These are phyloP conservation scores for Trichosporon faecale DNA, from an alignment of 1,284 basidiomycete genomes.

Conservation along the genomic window DNA sequence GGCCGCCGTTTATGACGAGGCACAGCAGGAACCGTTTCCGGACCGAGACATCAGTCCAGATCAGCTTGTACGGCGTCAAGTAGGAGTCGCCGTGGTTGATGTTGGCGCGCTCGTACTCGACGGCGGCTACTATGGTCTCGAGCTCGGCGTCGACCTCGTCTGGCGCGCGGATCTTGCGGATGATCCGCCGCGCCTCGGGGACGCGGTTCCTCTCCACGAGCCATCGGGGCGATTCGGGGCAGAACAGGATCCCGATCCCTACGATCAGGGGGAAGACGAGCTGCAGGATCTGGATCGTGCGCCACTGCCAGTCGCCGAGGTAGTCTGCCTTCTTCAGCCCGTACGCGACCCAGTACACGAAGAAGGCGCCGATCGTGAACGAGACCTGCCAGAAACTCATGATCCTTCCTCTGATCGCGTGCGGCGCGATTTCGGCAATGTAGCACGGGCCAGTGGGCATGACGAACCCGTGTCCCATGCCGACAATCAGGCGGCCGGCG, in stretches of 20 bases:
- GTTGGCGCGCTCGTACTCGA: slow-evolving; percentile 23
- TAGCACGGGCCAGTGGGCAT: slow-evolving; percentile 13
- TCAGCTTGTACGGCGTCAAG: slow-evolving; percentile 14
- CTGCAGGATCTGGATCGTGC: slow-evolving; percentile 20
- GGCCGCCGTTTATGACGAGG: slow-evolving; percentile 27
- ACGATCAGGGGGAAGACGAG: slow-evolving; percentile 21
- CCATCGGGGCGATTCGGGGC: slow-evolving; percentile 61
- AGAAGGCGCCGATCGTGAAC: slow-evolving; percentile 11
- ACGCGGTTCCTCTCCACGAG: slow-evolving; percentile 54
- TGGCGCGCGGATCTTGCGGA: slow-evolving; percentile 19
- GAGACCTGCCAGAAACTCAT: slow-evolving; percentile 13
- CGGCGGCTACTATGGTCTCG: slow-evolving; percentile 23
- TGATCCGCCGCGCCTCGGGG: slow-evolving; percentile 24
- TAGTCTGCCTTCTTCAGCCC: slow-evolving; percentile 21
- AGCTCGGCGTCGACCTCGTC: slow-evolving; percentile 26
- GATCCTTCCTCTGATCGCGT: slow-evolving; percentile 1
- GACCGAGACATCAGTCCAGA: slow-evolving; percentile 25
- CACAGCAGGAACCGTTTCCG: slow-evolving; percentile 27
- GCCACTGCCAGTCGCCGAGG: slow-evolving; percentile 24
- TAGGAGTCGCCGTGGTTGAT: slow-evolving; percentile 10
- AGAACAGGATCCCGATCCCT: slow-evolving; percentile 49
- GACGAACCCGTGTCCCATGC: slow-evolving; percentile 9
- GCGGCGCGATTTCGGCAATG: slow-evolving; percentile 10
- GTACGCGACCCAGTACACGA: slow-evolving; percentile 15
- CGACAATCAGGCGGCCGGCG: slow-evolving; percentile 9